A percentile compares a stretch with the other conserved stretches of the same genome.
Evolutionary conservation across 2,329 filamentous ascomycete genomes (phyloP).

Genomic region (Trichoderma sp.): DNA sequence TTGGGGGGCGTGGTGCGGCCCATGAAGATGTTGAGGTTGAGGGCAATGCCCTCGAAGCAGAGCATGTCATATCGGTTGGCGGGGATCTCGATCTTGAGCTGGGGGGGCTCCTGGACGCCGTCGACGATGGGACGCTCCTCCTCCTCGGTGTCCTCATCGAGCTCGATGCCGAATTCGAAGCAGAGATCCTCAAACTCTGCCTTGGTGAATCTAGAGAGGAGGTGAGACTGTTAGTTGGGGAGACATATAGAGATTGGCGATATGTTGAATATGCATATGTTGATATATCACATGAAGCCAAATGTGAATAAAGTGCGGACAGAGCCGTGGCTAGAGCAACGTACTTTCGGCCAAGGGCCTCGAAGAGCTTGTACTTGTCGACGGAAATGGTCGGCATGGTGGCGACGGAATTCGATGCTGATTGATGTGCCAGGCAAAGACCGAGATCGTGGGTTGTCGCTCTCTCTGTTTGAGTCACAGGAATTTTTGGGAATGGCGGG

Average conservation of each 20-base stretch:
- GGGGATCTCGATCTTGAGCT: conserved; percentile 97
- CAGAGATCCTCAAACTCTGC: conserved; percentile 96
- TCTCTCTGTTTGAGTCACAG: conserved; percentile 42
- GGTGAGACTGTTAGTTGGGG: neutral
- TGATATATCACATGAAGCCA: conserved; percentile 9
- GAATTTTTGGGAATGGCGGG: conserved; percentile 41
- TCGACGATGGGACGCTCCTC: conserved; percentile 71
- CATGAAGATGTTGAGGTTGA: conserved; percentile 95
- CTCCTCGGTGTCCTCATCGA: conserved; percentile 91
- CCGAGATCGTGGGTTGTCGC: neutral
- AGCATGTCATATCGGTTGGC: conserved; percentile 95
- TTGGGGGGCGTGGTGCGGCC: conserved; percentile 74
- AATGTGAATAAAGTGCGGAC: neutral
- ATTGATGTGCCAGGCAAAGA: conserved; percentile 31
- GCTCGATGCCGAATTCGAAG: conserved; percentile 97
- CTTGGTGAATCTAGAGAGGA: conserved; percentile 70
- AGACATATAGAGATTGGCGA: neutral
- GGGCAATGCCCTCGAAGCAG: conserved; percentile 93
- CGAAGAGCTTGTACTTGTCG: conserved; percentile 93
- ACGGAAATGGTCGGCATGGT: conserved; percentile 94
- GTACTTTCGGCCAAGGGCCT: conserved; percentile 85
- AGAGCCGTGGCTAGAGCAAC: conserved; percentile 29
- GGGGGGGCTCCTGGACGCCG: conserved; percentile 81
- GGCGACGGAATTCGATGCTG: conserved; percentile 30
- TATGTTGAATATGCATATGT: neutral